Base-by-base conservation (phyloP, 805 yeast species). In the Clavispora santaluciae region DNA sequence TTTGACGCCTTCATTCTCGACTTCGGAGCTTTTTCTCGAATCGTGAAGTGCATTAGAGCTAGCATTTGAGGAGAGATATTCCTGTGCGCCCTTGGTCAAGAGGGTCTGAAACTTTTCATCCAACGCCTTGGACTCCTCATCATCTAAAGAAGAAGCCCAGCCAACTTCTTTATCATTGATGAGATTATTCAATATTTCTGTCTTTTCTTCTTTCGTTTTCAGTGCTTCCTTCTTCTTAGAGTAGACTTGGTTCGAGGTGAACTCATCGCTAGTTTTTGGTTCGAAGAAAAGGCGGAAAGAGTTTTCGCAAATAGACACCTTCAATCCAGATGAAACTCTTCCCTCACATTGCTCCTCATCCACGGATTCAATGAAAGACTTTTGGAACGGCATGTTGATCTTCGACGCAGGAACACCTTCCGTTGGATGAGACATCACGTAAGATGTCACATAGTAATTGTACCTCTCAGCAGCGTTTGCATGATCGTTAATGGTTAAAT, bases 391-490 rank as follows among this genome's bases (percentile, higher is more conserved):
- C 61, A 87, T 71, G 47, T 76, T 75, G 41, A 93, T 75, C 50
- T 79, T 80, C 33, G 84, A 80, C 15, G 86, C 78, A 13, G 88
- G 81, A 13, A 93, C 84, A 22, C 98, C 98, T 62, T 93, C 99
- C 2, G 99, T 93, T 28, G 99, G 98, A 55, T 88, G 95, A 3
- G 95, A 84, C 86, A 93, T 84, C 33, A 90, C 78, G 61, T 85
- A 93, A 33, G 95, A 86, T 0, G 98, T 91, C 38, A 93, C 75
- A 58, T 93, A 93, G 66, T 93, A 91, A 59, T 88, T 90, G 85
- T 96, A 93, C 54, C 78, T 78, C 49, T 87, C 95, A 52, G 86
- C 91, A 3, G 80, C 78, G 17, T 81, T 75, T 48, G 86, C 86
- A 43, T 82, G 82, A 40, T 70, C 73, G 49, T 64, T 68, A 56